phyloP scores from a whole-genome alignment of 176 grass and related monocot genomes.

The Musa itinerans region DNA sequence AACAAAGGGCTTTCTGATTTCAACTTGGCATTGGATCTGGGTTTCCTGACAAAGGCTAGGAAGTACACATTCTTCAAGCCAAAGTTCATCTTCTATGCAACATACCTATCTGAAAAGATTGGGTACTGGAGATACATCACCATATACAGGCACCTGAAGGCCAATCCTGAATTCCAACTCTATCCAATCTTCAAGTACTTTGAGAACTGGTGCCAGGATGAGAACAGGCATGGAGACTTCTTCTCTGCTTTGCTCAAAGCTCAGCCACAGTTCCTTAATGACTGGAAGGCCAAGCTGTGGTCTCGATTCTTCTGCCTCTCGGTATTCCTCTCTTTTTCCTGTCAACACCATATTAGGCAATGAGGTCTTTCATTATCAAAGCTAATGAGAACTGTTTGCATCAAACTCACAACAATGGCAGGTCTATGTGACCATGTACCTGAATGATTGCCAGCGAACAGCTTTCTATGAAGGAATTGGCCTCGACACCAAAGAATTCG shows the following conservation, averaged over 20 bases:
- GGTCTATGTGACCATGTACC: slow-evolving; percentile 99
- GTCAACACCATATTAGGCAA: too few species aligned
- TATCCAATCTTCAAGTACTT: slow-evolving; percentile 29
- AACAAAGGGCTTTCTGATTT: slow-evolving; percentile 96
- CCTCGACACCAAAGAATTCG: slow-evolving; percentile 87
- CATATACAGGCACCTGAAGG: too few species aligned
- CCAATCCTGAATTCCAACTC: too few species aligned
- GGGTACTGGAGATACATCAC: too few species aligned
- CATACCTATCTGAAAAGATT: too few species aligned
- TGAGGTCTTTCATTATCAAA: too few species aligned
- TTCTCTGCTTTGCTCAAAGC: slow-evolving; percentile 87
- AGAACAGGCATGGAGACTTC: slow-evolving; percentile 94
- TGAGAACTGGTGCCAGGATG: slow-evolving; percentile 30
- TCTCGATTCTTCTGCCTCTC: slow-evolving; percentile 78
- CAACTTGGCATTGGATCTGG: slow-evolving; percentile 88
- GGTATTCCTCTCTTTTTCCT: not conserved
- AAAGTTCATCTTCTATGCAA: too few species aligned
- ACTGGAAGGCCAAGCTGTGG: slow-evolving; percentile 99
- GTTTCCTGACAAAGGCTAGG: slow-evolving; percentile 94
- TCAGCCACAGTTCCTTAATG: slow-evolving; percentile 89
- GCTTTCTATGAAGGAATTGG: slow-evolving; percentile 88
- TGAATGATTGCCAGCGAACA: slow-evolving; percentile 89
- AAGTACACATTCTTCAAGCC: slow-evolving; percentile 61
- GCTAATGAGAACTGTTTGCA: too few species aligned
- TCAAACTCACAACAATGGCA: slow-evolving; percentile 15